These are phyloP conservation scores for Pistacia vera DNA, from an alignment of 345 rosid genomes.

Conservation along the genomic window DNA sequence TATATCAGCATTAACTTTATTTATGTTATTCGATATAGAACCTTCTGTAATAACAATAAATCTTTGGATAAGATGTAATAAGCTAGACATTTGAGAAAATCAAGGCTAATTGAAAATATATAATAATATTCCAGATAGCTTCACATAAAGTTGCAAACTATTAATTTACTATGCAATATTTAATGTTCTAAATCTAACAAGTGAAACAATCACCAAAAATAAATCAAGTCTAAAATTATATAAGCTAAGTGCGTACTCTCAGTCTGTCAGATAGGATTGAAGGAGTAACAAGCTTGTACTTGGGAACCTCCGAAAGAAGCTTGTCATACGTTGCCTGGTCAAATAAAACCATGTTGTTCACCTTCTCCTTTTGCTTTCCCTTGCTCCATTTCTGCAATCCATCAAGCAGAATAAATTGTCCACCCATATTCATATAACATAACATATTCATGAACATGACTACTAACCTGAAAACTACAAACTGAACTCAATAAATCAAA, in stretches of 20 bases:
- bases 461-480: not conserved
- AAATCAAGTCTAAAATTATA: no score
- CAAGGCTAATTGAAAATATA: not conserved
- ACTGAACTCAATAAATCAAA: not conserved
- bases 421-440: no score
- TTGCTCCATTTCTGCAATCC: slow-evolving; percentile 51
- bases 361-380: slow-evolving; percentile 64
- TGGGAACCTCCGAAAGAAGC: slow-evolving; percentile 50
- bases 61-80: not conserved
- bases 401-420: not conserved
- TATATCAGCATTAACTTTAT: no score
- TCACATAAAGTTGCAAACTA: not conserved
- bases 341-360: slow-evolving; percentile 60
- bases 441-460: not conserved
- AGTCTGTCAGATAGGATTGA: slow-evolving; percentile 53
- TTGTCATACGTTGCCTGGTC: slow-evolving; percentile 56
- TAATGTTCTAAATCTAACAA: not conserved
- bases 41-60: not conserved
- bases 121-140: no score
- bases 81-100: not conserved
- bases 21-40: no score
- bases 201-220: not conserved
- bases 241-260: slow-evolving; percentile 32
- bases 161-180: not conserved
- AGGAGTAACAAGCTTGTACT: slow-evolving; percentile 54